phyloP scores from a whole-genome alignment of 192 early-diverging fungal species.

The Backusella sp. region DNA sequence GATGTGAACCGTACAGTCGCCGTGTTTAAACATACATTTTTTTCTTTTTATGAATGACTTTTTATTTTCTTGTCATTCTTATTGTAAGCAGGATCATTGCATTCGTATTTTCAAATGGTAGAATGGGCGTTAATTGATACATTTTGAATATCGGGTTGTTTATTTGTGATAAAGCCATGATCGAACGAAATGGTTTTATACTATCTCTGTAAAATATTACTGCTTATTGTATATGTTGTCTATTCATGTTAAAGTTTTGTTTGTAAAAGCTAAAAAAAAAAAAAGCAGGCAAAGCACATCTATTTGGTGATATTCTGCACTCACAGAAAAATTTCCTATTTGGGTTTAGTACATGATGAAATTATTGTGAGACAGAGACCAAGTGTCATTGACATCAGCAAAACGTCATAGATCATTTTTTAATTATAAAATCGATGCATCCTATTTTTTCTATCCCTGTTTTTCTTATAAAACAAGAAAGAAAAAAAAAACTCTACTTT shows the following conservation, averaged over 20 bases:
- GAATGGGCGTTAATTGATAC: neutral
- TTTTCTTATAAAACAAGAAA: neutral
- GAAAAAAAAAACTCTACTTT: neutral
- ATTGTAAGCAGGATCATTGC: neutral
- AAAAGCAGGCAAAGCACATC: neutral
- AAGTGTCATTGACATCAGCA: neutral
- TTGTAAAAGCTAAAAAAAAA: neutral
- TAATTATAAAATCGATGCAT: neutral
- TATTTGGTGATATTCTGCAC: neutral
- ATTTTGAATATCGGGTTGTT: neutral
- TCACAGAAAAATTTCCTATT: neutral
- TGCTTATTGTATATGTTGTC: neutral
- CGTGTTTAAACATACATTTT: neutral
- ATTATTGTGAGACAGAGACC: neutral
- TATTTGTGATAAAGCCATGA: neutral
- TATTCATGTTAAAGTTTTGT: neutral
- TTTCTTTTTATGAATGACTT: neutral
- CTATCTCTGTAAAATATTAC: neutral
- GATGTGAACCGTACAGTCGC: neutral
- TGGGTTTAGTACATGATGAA: neutral
- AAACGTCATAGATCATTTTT: conserved; percentile 9
- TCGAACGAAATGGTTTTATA: neutral
- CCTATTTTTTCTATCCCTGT: neutral
- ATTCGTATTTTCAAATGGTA: neutral
- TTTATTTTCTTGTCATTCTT: neutral